Evolutionary conservation across 768 basidiomycete genomes (phyloP), one percentile per base, ranked within the genome.

Genomic region (Amanita molliuscula): DNA sequence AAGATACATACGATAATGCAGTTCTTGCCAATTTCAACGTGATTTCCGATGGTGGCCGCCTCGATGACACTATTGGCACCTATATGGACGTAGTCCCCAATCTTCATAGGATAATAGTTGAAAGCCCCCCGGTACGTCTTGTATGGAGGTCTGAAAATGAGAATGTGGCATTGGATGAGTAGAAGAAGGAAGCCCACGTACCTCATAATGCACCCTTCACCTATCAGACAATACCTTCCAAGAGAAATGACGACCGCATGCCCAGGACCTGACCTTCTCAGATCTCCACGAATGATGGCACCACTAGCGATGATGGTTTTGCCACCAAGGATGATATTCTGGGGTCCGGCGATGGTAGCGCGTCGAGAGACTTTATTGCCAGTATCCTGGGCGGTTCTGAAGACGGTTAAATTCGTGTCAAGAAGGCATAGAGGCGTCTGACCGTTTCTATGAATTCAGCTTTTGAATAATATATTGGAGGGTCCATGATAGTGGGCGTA

Each of bases 91-190:
- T 90, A 82, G 66, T 98, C 94, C 2, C 91, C 90, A 8, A 99
- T 82, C 63, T 94, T 92, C 84, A 97, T 91, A 4, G 95, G 95
- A 60, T 98, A 97, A 67, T 94, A 97, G 61, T 97, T 96, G 73
- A 91, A 90, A 54, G 86, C 83, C 53, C 87, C 88, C 46, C 88
- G 80, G 63, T 91, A 92, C 0, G 88, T 91, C 66, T 91, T 90
- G 64, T 90, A 88, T 3, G 88, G 90, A 8, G 88, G 89, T 55
- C 88, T 88, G 33, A 20, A 44, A 37, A 29, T 47, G 18, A 21
- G 41, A 11, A 38, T 43, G 20, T 35, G 47, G 25, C 10, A 26
- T n/a, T 16, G 7, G 1, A 16, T 20, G 33, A 11, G 1, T 9
- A 35, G 6, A 23, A 13, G 10, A 50, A 10, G 9, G 21, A 13